Evolutionary conservation across 805 yeast genomes (phyloP).

Genomic region (Wickerhamiella australiensis): DNA sequence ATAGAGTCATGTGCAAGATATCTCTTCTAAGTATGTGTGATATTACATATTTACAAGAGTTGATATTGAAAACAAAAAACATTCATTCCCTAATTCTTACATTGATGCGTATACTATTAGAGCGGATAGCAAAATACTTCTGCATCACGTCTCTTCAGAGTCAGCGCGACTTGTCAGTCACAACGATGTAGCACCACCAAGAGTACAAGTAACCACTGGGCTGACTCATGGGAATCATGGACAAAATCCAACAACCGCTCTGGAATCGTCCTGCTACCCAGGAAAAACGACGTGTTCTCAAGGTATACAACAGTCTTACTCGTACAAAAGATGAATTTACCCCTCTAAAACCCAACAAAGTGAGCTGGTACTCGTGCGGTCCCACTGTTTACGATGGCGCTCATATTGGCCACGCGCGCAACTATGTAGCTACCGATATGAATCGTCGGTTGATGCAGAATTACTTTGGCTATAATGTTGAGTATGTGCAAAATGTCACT

Average conservation of each 20-base stretch:
- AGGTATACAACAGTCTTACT: constrained; percentile 73
- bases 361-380: constrained; percentile 96
- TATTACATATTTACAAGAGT: too few species aligned
- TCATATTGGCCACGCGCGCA: constrained; percentile 98
- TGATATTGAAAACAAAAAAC: too few species aligned
- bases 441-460: constrained; percentile 80
- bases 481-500: constrained; percentile 93
- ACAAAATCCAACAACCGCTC: constrained; percentile 35
- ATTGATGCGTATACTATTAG: too few species aligned
- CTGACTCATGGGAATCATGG: constrained; percentile 12
- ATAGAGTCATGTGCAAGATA: too few species aligned
- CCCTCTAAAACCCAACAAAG: constrained; percentile 48
- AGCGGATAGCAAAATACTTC: not conserved
- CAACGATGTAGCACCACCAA: too few species aligned
- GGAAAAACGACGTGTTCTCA: constrained; percentile 35
- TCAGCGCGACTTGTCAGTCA: too few species aligned
- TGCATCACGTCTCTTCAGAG: too few species aligned
- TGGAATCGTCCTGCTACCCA: constrained; percentile 36
- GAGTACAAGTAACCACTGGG: not conserved
- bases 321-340: constrained; percentile 64
- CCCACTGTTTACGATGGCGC: constrained; percentile 94
- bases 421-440: constrained; percentile 88
- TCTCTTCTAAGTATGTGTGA: too few species aligned
- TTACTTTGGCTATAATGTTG: constrained; percentile 80
- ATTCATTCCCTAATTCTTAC: too few species aligned